Evolutionary conservation across 257 asterid species (phyloP), one percentile per base, ranked within the genome.

Genomic region (Forsythia suspensa): DNA sequence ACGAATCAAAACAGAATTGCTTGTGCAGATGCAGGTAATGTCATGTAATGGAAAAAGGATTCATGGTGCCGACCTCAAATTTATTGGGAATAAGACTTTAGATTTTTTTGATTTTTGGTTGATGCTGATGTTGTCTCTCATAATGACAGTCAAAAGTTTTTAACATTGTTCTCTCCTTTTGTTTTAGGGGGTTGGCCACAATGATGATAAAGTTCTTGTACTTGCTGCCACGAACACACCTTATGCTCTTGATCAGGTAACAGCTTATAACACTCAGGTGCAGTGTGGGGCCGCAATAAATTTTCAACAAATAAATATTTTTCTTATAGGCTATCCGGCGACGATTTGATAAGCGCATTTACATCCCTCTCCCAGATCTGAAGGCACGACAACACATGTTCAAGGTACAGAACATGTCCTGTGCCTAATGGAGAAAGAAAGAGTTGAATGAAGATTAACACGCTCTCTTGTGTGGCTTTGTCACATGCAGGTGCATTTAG

Each of bases 151-250:
- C 67, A 59, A 59, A 59, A 20, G 67, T 59, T 59, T 59, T 59
- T n/a, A 21, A 20, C 67, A 21, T 6, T n/a, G n/a, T 21, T 59
- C 34, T 59, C 34, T 48, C 20, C 12, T 59, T 59, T 59, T 20
- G 37, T 59, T 79, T 78, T 82, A 95, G 98, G 99, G 99, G 21
- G 99, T 96, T 65, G 98, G 98, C 48, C 92, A 94, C 92, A 94
- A 89, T 83, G 99, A 96, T 63, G 99, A 96, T 73, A 96, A 96
- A 90, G 99, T 96, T 77, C 99, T 96, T 85, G 97, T 96, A 75
- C 93, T 96, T 85, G 99, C 99, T 57, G 99, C 99, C 18, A 96
- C 99, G 13, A 96, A 94, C 86, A 96, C 99, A 77, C 99, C 99
- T 20, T 94, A 96, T 83, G 91, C 99, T 76, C 92, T 94, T 74